Evolutionary conservation across 306 rosid species (phyloP).

Genomic region (Neltuma alba): DNA sequence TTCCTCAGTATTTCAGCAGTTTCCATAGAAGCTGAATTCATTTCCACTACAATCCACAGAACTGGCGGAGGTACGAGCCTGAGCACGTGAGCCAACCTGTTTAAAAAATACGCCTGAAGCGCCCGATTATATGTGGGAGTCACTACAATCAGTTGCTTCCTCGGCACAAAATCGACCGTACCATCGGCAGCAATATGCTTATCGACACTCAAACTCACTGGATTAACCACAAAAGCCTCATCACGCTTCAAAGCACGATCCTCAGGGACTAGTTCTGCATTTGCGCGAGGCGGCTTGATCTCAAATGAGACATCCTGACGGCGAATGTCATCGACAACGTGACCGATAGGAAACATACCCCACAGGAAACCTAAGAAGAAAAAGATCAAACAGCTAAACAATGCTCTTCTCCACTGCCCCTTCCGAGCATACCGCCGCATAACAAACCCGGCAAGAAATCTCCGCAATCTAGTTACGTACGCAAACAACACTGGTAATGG

Average conservation of each 20-base stretch:
- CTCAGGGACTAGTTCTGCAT: conserved; percentile 37
- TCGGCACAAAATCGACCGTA: conserved; percentile 48
- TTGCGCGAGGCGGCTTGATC: conserved; percentile 62
- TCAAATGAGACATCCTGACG: conserved; percentile 55
- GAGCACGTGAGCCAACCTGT: conserved; percentile 76
- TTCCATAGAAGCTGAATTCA: conserved; percentile 76
- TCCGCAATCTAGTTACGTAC: conserved; percentile 40
- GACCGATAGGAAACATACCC: conserved; percentile 76
- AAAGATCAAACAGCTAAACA: conserved; percentile 59
- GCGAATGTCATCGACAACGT: conserved; percentile 54
- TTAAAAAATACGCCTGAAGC: conserved; percentile 76
- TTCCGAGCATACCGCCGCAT: conserved; percentile 55
- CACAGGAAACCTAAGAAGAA: conserved; percentile 79
- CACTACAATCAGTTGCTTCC: conserved; percentile 84
- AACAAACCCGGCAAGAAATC: conserved; percentile 46
- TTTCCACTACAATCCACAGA: conserved; percentile 94
- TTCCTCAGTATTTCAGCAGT: conserved; percentile 92
- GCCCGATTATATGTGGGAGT: conserved; percentile 83
- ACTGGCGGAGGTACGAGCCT: conserved; percentile 81
- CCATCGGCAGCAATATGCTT: conserved; percentile 14
- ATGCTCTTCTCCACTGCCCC: conserved; percentile 59
- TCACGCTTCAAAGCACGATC: conserved; percentile 28
- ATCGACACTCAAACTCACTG: conserved; percentile 40
- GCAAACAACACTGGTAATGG: conserved; percentile 45
- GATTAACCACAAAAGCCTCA: conserved; percentile 36